These are phyloP conservation scores for Cercospora sp. DNA, from an alignment of 2,329 filamentous ascomycete genomes.

Conservation along the genomic window DNA sequence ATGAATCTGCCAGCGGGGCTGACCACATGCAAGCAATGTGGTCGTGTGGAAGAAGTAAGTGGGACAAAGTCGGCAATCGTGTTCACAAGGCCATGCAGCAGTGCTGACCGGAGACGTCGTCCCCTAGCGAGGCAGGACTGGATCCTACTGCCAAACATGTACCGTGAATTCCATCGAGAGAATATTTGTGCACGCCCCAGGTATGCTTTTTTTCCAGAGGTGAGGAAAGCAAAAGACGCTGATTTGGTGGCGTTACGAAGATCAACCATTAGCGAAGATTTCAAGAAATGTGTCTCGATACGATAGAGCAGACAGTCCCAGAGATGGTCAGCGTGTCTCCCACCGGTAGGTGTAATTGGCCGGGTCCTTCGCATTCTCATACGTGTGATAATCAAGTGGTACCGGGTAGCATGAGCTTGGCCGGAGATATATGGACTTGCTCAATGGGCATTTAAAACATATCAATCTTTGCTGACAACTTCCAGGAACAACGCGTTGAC, in stretches of 20 bases:
- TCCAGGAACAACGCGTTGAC: neutral
- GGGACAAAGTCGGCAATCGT: neutral
- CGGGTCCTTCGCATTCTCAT: neutral
- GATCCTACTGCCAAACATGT: constrained; percentile 7
- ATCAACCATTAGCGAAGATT: neutral
- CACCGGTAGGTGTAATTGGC: neutral
- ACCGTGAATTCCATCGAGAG: neutral
- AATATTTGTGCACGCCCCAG: constrained; percentile 6
- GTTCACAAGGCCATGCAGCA: neutral
- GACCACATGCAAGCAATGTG: constrained; percentile 1
- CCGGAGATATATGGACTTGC: neutral
- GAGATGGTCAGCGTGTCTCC: neutral
- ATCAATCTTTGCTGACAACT: neutral
- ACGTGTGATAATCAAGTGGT: neutral
- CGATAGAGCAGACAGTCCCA: neutral
- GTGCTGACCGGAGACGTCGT: neutral
- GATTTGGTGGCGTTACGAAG: neutral
- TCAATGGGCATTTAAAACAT: neutral
- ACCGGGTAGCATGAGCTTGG: neutral
- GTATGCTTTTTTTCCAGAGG: neutral
- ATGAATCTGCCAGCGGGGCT: constrained; percentile 9
- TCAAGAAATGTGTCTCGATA: neutral
- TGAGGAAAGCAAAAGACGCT: neutral
- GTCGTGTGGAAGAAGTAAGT: constrained; percentile 8
- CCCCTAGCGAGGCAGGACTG: neutral